phyloP scores from a whole-genome alignment of 176 grass and related monocot species.

The Eleusine coracana region DNA sequence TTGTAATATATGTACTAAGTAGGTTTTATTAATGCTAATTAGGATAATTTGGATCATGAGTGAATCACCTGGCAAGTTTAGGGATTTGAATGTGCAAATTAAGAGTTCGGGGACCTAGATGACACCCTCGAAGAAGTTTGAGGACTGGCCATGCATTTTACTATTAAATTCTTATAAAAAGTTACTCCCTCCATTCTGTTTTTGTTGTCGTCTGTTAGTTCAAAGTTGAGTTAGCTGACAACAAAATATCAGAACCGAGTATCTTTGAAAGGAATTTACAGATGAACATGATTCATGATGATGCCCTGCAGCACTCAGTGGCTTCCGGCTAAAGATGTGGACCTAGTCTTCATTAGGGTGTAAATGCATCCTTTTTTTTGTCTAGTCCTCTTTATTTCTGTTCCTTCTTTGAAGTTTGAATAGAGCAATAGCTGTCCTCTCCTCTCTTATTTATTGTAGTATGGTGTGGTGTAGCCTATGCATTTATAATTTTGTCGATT shows the following conservation, averaged over 20 bases:
- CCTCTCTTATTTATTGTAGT: background rate
- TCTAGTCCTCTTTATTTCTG: conserved; percentile 18
- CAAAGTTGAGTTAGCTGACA: too few relatives aligned
- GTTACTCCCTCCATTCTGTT: too few relatives aligned
- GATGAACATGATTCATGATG: background rate
- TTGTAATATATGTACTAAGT: too few relatives aligned
- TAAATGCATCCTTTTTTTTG: conserved; percentile 32
- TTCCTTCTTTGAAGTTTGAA: conserved; percentile 3
- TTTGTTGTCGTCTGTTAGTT: too few relatives aligned
- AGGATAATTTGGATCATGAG: too few relatives aligned
- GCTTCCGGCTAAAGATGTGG: conserved; percentile 17
- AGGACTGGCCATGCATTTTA: too few relatives aligned
- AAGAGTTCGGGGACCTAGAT: too few relatives aligned
- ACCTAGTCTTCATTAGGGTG: conserved; percentile 1
- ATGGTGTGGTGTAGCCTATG: background rate
- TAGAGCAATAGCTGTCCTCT: conserved; percentile 12
- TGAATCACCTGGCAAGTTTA: too few relatives aligned
- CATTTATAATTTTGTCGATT: conserved; percentile 11
- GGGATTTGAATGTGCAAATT: too few relatives aligned
- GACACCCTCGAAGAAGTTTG: too few relatives aligned
- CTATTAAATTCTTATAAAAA: too few relatives aligned
- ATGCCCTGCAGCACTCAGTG: conserved; percentile 6
- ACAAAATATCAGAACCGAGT: background rate
- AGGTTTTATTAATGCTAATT: too few relatives aligned
- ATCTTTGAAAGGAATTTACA: background rate